These are phyloP conservation scores for Amphibolis antarctica DNA, from an alignment of 106 monocot genomes.

Conservation along the genomic window DNA sequence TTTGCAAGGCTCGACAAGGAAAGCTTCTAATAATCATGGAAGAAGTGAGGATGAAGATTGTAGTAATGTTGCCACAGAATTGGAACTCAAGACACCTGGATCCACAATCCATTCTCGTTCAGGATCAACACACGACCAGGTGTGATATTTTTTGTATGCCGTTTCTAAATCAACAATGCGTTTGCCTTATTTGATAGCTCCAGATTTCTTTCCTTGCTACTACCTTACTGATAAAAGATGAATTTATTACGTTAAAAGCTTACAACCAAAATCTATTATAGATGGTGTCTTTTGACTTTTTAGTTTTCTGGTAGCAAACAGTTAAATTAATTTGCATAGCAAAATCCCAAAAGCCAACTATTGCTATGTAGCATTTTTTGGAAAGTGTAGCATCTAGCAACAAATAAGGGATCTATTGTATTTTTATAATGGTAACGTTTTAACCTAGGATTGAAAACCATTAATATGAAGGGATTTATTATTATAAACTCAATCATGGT, in stretches of 20 bases:
- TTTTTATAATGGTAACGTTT: no score
- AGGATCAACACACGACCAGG: slow-evolving; percentile 35
- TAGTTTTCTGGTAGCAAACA: no score
- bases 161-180: background rate
- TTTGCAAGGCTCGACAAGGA: slow-evolving; percentile 34
- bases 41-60: slow-evolving; percentile 30
- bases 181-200: background rate
- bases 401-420: no score
- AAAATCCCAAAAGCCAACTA: background rate
- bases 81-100: slow-evolving; percentile 95
- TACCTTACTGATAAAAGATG: background rate
- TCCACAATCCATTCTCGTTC: slow-evolving; percentile 28
- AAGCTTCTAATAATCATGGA: slow-evolving; percentile 21
- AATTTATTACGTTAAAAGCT: background rate
- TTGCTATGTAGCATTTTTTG: background rate
- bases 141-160: slow-evolving; percentile 1
- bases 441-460: no score
- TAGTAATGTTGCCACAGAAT: slow-evolving; percentile 80
- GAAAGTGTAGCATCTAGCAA: background rate
- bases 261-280: background rate
- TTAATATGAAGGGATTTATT: no score
- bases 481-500: no score
- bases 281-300: background rate
- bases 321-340: no score
- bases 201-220: background rate